phyloP scores from a whole-genome alignment of 352 stramenopile genomes.

The Plasmopara muralis region DNA sequence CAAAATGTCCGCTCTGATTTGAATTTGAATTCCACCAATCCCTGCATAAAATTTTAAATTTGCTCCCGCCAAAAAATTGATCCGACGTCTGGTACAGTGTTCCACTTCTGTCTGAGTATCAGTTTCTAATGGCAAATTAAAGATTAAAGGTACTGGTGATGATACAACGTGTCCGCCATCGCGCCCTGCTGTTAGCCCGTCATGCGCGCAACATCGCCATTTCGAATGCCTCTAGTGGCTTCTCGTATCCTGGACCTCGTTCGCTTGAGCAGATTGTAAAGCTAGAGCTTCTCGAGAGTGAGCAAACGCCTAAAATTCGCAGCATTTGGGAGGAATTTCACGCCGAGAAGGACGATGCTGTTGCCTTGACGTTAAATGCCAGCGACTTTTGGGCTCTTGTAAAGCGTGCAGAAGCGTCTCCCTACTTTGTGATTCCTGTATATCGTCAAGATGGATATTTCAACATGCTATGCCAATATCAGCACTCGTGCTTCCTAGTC shows the following conservation, averaged over 20 bases:
- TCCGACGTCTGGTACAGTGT: background rate
- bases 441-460: slow-evolving; percentile 82
- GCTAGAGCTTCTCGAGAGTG: slow-evolving; percentile 69
- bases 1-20: slow-evolving; percentile 10
- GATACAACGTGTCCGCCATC: background rate
- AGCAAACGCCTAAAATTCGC: slow-evolving; percentile 49
- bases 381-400: slow-evolving; percentile 39
- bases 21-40: slow-evolving; percentile 30
- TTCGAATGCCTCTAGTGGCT: slow-evolving; percentile 30
- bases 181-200: slow-evolving; percentile 6
- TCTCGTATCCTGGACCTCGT: slow-evolving; percentile 77
- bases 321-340: slow-evolving; percentile 81
- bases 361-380: slow-evolving; percentile 42
- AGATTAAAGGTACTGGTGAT: background rate
- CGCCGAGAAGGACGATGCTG: slow-evolving; percentile 59
- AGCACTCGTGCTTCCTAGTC: slow-evolving; percentile 83
- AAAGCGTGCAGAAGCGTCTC: slow-evolving; percentile 42
- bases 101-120: background rate
- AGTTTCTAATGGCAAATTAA: background rate
- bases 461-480: slow-evolving; percentile 87
- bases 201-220: slow-evolving; percentile 14
- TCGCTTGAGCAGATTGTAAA: slow-evolving; percentile 80
- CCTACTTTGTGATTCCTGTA: slow-evolving; percentile 80
- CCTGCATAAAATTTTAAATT: slow-evolving; percentile 23
- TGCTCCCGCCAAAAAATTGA: slow-evolving; percentile 25